Conservation (phyloP, 257 asterid species). For the Solanum piurae region DNA sequence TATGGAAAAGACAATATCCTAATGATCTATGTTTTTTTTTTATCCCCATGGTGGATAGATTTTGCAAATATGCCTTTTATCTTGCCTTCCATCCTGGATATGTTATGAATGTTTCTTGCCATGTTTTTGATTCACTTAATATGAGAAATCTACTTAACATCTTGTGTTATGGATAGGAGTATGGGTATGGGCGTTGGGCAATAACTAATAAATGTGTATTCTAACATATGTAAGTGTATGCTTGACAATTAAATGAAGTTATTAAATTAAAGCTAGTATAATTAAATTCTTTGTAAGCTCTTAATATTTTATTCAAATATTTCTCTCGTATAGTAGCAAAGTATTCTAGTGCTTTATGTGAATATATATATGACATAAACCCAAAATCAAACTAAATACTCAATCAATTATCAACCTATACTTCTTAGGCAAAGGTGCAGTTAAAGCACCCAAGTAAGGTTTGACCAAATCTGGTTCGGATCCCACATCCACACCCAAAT, state of each 20-base stretch:
- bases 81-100: not conserved
- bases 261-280: not conserved
- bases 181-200: not conserved
- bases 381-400: not conserved
- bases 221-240: not conserved
- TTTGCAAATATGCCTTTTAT: not conserved
- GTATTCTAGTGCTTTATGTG: not conserved
- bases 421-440: not conserved
- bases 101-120: not conserved
- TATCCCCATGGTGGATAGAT: not conserved
- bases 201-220: not conserved
- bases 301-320: not conserved
- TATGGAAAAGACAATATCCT: not conserved
- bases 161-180: not conserved
- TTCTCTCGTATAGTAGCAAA: not conserved
- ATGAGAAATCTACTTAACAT: not conserved
- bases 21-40: not conserved
- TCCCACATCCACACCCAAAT: not conserved
- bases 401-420: not conserved
- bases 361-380: not conserved
- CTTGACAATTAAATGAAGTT: not conserved
- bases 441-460: not conserved
- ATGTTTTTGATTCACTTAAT: not conserved
- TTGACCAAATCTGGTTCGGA: not conserved
- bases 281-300: not conserved